Evolutionary conservation across 441 rosid species (phyloP).

Genomic region (Aleurites moluccanus): DNA sequence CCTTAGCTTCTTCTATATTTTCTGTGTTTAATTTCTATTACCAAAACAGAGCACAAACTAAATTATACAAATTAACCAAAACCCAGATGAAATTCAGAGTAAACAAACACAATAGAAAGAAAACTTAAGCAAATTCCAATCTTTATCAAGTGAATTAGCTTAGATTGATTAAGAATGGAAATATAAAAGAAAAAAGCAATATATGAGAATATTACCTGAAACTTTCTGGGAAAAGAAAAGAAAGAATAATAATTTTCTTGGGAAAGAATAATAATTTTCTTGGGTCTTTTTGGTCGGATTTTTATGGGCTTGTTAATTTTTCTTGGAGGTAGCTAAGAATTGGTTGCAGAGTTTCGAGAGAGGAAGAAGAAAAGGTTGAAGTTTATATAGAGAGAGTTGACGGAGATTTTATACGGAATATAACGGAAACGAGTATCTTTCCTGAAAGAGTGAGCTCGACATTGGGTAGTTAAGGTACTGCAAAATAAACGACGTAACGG

Average conservation of each 20-base stretch:
- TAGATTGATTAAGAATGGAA: neutral
- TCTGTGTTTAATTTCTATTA: neutral
- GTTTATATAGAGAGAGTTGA: constrained; percentile 8
- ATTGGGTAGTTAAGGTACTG: neutral
- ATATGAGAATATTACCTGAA: neutral
- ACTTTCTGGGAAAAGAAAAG: neutral
- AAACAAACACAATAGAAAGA: neutral
- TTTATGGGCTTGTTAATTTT: neutral
- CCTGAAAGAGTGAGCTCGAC: neutral
- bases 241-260: neutral
- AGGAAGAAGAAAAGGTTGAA: too few relatives aligned
- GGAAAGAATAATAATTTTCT: neutral
- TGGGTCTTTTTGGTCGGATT: neutral
- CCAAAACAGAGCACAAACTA: neutral
- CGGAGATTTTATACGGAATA: neutral
- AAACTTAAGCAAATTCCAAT: neutral
- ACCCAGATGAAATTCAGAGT: neutral
- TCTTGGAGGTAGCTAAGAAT: neutral
- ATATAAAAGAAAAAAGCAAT: neutral
- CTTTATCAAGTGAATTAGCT: neutral
- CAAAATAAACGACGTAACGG: neutral
- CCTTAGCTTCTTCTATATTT: neutral
- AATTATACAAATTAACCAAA: neutral
- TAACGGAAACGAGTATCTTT: constrained; percentile 1
- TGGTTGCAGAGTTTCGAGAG: neutral